phyloP scores from a whole-genome alignment of 2,329 filamentous ascomycete species.

The Clarireedia sp. region DNA sequence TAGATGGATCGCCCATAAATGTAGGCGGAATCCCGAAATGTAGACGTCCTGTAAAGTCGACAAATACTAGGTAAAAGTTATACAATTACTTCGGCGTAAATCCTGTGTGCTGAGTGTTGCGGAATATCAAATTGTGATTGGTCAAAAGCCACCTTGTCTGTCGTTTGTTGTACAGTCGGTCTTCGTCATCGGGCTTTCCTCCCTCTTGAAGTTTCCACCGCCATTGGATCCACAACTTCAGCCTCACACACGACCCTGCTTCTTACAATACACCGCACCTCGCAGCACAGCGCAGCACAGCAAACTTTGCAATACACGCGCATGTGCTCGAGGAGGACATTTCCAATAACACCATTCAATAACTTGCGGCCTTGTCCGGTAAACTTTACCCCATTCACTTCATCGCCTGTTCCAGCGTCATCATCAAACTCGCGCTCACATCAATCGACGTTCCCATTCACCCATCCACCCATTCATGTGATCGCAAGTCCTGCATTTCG shows the following conservation, averaged over 20 bases:
- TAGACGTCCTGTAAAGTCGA: no score
- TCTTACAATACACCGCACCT: background rate
- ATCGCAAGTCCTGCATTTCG: background rate
- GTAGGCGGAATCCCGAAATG: no score
- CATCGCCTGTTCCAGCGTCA: background rate
- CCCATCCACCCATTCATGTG: background rate
- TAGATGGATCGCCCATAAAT: no score
- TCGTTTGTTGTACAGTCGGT: background rate
- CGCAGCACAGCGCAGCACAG: background rate
- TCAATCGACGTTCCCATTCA: background rate
- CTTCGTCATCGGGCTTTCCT: conserved; percentile 7
- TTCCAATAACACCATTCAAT: background rate
- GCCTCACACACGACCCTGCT: background rate
- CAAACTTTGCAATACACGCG: background rate
- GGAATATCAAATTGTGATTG: no score
- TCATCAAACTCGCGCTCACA: no score
- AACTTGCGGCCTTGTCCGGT: background rate
- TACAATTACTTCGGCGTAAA: no score
- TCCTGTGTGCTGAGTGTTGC: no score
- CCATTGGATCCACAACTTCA: background rate
- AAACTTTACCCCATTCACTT: background rate
- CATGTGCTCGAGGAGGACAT: background rate
- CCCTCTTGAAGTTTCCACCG: background rate
- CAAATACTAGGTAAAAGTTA: no score
- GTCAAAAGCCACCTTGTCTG: no score